Evolutionary conservation across 2,329 filamentous ascomycete species (phyloP).

Genomic region (Diaporthe sp.): DNA sequence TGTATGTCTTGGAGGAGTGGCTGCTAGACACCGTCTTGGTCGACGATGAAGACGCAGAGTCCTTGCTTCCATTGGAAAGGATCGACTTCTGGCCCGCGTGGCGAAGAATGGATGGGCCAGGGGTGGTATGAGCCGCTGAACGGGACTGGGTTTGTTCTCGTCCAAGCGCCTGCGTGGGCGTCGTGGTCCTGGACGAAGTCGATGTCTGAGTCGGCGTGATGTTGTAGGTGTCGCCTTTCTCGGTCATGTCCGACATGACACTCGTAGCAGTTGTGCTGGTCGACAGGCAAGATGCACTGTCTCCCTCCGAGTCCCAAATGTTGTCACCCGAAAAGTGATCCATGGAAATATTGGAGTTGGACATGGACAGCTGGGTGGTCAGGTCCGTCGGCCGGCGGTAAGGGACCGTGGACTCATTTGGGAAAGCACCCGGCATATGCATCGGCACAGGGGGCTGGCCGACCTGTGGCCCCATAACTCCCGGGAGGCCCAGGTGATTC

Average conservation of each 20-base stretch:
- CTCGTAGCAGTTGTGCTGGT: conserved; percentile 41
- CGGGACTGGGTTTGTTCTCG: conserved; percentile 7
- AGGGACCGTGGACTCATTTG: conserved; percentile 32
- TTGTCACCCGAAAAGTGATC: conserved; percentile 36
- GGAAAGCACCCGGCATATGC: conserved; percentile 39
- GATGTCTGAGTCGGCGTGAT: conserved; percentile 5
- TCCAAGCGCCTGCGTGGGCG: conserved; percentile 16
- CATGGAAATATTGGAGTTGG: conserved; percentile 36
- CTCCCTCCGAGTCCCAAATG: conserved; percentile 40
- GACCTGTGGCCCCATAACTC: background rate
- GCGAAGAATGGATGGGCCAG: conserved; percentile 35
- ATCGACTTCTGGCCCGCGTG: conserved; percentile 33
- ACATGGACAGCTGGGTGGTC: conserved; percentile 34
- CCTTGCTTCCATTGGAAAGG: conserved; percentile 33
- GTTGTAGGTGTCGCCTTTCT: conserved; percentile 38
- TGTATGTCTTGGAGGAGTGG: conserved; percentile 22
- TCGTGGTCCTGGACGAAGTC: conserved; percentile 25
- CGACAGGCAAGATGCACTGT: conserved; percentile 41
- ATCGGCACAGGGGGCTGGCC: conserved; percentile 18
- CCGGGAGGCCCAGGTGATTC: conserved; percentile 5
- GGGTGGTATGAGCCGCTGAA: background rate
- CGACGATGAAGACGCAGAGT: conserved; percentile 15
- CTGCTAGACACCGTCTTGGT: conserved; percentile 18
- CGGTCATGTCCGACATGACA: conserved; percentile 42
- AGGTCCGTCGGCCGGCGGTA: conserved; percentile 41